phyloP scores from a whole-genome alignment of 2,329 filamentous ascomycete genomes.

The Aspergillus amoenus region DNA sequence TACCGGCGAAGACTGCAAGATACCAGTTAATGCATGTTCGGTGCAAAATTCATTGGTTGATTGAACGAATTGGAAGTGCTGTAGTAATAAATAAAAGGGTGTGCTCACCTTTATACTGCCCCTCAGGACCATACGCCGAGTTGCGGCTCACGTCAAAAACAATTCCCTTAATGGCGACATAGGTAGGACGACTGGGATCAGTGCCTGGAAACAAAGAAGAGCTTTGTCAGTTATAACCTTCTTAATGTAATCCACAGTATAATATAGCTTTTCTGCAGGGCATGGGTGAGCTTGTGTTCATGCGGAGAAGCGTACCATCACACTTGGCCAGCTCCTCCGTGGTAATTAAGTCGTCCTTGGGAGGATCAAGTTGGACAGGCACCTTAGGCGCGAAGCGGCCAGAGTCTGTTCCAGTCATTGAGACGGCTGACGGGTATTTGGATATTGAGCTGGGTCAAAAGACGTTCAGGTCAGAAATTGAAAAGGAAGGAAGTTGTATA shows the following conservation, averaged over 20 bases:
- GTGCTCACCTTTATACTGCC: conserved; percentile 76
- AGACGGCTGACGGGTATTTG: background rate
- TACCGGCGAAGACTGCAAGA: conserved; percentile 81
- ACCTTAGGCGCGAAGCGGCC: conserved; percentile 44
- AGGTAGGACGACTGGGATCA: conserved; percentile 51
- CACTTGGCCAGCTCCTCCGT: conserved; percentile 75
- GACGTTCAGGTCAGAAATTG: background rate
- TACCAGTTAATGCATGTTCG: background rate
- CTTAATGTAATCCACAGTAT: background rate
- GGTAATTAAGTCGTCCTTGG: conserved; percentile 86
- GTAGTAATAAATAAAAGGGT: background rate
- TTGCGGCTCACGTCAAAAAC: conserved; percentile 95
- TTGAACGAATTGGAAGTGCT: background rate
- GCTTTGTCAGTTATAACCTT: background rate
- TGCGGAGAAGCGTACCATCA: conserved; percentile 63
- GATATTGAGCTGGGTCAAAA: background rate
- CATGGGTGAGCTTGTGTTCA: background rate
- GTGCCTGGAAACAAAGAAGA: conserved; percentile 29
- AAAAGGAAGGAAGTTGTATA: conserved; percentile 1
- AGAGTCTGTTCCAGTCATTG: conserved; percentile 32
- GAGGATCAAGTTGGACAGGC: conserved; percentile 65
- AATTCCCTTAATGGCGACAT: conserved; percentile 74
- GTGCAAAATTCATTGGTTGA: background rate
- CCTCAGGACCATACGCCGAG: conserved; percentile 77
- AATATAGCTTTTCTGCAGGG: background rate